A percentile compares a stretch with the other conserved stretches of the same genome.
Evolutionary conservation across 2,329 filamentous ascomycete species (phyloP).

Genomic region (Ophiostoma fasciatum): DNA sequence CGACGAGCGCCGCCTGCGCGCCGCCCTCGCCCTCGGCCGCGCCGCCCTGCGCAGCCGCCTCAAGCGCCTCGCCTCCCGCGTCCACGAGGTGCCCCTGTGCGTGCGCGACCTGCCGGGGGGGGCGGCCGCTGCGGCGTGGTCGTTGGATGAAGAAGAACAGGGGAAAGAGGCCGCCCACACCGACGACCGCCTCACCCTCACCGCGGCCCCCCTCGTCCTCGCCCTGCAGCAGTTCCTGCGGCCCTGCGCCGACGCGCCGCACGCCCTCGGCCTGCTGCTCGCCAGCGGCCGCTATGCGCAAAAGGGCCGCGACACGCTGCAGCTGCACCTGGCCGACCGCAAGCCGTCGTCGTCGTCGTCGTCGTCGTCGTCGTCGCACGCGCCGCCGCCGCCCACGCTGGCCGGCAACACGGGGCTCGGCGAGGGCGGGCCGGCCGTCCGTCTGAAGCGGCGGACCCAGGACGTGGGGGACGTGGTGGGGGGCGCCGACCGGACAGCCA

Average conservation of each 20-base stretch:
- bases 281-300: conserved; percentile 28
- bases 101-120: conserved; percentile 51
- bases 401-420: conserved; percentile 30
- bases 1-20: conserved; percentile 45
- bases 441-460: conserved; percentile 19
- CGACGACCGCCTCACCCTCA: conserved; percentile 22
- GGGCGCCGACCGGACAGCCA: too few species aligned
- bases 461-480: too few species aligned
- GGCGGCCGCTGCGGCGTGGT: conserved; percentile 45
- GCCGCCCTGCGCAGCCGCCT: conserved; percentile 42
- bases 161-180: conserved; percentile 15
- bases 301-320: conserved; percentile 16
- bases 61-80: conserved; percentile 51
- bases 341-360: not conserved
- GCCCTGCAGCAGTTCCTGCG: conserved; percentile 37
- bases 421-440: conserved; percentile 14
- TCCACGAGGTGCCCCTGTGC: conserved; percentile 66
- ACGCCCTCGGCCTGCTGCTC: conserved; percentile 31
- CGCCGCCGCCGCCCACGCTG: conserved; percentile 12
- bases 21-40: conserved; percentile 53
- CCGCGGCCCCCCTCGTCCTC: conserved; percentile 33
- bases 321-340: not conserved
- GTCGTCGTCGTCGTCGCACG: not conserved
- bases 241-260: conserved; percentile 27
- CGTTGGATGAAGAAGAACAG: conserved; percentile 36